These are phyloP conservation scores for Suillus subluteus DNA, from an alignment of 768 basidiomycete species.

Conservation along the genomic window DNA sequence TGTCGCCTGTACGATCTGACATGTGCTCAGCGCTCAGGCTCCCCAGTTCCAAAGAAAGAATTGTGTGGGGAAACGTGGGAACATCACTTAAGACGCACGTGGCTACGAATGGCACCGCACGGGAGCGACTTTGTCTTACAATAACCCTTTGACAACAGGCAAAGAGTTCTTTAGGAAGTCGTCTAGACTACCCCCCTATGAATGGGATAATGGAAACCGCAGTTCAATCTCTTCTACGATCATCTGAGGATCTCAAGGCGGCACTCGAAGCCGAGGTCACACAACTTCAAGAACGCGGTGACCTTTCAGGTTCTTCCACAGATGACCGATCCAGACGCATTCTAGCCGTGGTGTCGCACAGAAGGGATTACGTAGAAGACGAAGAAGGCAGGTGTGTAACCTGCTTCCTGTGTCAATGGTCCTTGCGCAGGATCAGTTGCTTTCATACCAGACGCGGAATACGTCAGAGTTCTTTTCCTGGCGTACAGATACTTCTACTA, in stretches of 20 bases:
- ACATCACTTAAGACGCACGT: conserved; percentile 17
- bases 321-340: conserved; percentile 11
- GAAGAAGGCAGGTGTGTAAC: conserved; percentile 59
- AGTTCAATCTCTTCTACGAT: conserved; percentile 33
- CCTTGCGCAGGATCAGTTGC: conserved; percentile 10
- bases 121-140: conserved; percentile 1
- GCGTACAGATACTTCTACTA: neutral
- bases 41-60: neutral
- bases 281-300: conserved; percentile 6
- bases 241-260: conserved; percentile 51
- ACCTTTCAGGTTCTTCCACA: neutral
- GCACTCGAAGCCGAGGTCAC: conserved; percentile 41
- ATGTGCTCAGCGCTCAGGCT: neutral
- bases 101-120: neutral
- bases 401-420: neutral
- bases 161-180: conserved; percentile 13
- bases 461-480: neutral
- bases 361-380: conserved; percentile 40
- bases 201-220: conserved; percentile 16
- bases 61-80: conserved; percentile 36
- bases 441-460: neutral
- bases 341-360: conserved; percentile 56
- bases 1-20: neutral
- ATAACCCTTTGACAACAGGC: neutral
- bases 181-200: conserved; percentile 19